Evolutionary conservation across 2,329 filamentous ascomycete species (phyloP).

Genomic region (Botrytis pseudocinerea): DNA sequence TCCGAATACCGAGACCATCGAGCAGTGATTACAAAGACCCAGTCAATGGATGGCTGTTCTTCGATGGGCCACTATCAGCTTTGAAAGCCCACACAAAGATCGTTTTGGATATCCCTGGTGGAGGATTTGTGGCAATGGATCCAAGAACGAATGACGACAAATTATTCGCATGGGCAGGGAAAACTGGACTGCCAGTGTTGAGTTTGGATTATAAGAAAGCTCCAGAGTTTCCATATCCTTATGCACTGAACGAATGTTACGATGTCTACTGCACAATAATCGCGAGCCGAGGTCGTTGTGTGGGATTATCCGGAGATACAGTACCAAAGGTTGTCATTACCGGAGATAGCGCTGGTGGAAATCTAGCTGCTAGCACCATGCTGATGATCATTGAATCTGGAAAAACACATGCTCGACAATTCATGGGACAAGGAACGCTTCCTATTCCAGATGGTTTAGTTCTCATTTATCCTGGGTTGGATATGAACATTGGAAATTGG

Average conservation of each 20-base stretch:
- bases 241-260: slow-evolving; percentile 83
- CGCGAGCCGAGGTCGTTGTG: slow-evolving; percentile 69
- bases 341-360: slow-evolving; percentile 82
- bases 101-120: slow-evolving; percentile 87
- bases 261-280: slow-evolving; percentile 79
- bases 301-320: slow-evolving; percentile 68
- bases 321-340: slow-evolving; percentile 70
- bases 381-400: slow-evolving; percentile 86
- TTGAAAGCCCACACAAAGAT: slow-evolving; percentile 75
- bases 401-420: slow-evolving; percentile 55
- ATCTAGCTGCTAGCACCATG: slow-evolving; percentile 75
- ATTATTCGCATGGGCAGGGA: slow-evolving; percentile 86
- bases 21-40: slow-evolving; percentile 82
- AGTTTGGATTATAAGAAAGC: slow-evolving; percentile 91
- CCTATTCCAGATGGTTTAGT: slow-evolving; percentile 78
- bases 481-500: slow-evolving; percentile 98
- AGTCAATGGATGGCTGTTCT: slow-evolving; percentile 88
- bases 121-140: slow-evolving; percentile 95
- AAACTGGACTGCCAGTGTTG: slow-evolving; percentile 82
- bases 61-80: slow-evolving; percentile 80
- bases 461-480: slow-evolving; percentile 84
- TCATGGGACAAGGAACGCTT: slow-evolving; percentile 59
- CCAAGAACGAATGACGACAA: slow-evolving; percentile 95
- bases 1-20: slow-evolving; percentile 79
- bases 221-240: slow-evolving; percentile 81